Evolutionary conservation across 176 grass and related monocot genomes (phyloP), one percentile per base, ranked within the genome.

Genomic region (Rhynchospora tenuis): DNA sequence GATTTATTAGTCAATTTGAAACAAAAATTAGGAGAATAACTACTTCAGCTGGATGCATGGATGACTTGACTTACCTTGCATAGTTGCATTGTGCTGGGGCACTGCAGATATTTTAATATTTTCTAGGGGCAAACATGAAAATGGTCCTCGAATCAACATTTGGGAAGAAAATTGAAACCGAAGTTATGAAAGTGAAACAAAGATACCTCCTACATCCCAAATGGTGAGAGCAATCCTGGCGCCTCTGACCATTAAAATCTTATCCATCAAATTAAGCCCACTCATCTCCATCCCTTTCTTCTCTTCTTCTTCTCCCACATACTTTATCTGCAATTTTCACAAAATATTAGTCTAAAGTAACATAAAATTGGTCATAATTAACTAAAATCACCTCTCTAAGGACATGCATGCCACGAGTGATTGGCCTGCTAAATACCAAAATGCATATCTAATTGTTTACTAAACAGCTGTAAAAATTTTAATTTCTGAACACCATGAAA

Each of bases 231-330:
- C 91, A 82, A 98, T 94, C 82, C 87, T 87, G 17, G 89, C 95
- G 42, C 85, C 95, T 46, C 89, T 73, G 70, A 98, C 86, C 3
- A 79, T 81, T 38, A 95, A 87, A 14, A 86, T 88, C 84, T 98
- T 98, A 86, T 98, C 95, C 95, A 98, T 98, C 52, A 98, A 86
- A 89, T 98, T 98, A 33, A 98, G 89, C 28, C 95, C 95, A 10
- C 82, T 89, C 89, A 95, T 90, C 86, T 95, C 87, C 86, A 98
- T 78, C 33, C 95, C 95, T 27, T 84, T 95, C 80, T 87, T 93
- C 66, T 89, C 92, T 74, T 95, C 91, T 81, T 74, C 88, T 15
- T 91, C 86, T 2, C 95, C 95, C 38, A 95, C 89, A 81, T 98
- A 98, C 84, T 95, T 98, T 44, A 90, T 86, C 95, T 98, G 46